Conservation (phyloP, 177 flowering plant genomes). For the Vitis hybrid region DNA sequence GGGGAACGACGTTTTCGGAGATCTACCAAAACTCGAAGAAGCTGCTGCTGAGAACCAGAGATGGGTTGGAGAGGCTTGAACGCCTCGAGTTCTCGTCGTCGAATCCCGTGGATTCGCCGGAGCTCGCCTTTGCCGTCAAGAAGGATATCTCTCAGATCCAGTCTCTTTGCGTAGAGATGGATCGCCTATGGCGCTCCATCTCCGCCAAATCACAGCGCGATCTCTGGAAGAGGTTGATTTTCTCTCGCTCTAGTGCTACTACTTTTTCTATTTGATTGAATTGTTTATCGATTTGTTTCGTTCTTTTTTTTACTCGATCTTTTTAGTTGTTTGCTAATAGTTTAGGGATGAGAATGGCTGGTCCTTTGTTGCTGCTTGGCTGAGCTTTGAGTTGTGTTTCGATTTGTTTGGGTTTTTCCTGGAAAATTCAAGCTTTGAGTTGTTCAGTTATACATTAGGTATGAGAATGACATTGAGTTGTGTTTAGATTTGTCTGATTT, state of each 20-base stretch:
- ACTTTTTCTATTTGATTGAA: neutral
- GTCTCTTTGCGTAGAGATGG: slow-evolving; percentile 78
- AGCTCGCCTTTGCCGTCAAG: slow-evolving; percentile 57
- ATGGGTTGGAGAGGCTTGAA: slow-evolving; percentile 75
- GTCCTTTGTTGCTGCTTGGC: no score
- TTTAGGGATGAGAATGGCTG: no score
- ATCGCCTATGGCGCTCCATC: slow-evolving; percentile 79
- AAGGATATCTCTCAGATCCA: slow-evolving; percentile 71
- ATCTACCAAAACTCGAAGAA: slow-evolving; percentile 58
- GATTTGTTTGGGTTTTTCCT: no score
- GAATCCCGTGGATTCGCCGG: slow-evolving; percentile 47
- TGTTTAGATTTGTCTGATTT: no score
- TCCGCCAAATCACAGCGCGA: slow-evolving; percentile 81
- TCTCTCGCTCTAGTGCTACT: neutral
- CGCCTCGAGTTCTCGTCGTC: slow-evolving; percentile 54
- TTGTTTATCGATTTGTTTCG: no score
- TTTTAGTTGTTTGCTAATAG: no score
- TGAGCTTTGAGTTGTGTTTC: no score
- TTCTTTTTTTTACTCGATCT: no score
- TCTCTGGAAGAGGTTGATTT: slow-evolving; percentile 78
- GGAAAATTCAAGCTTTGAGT: no score
- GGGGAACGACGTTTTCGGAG: slow-evolving; percentile 73
- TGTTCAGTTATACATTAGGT: no score
- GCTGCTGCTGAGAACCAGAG: slow-evolving; percentile 47
- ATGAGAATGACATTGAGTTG: no score